Evolutionary conservation across 768 basidiomycete genomes (phyloP).

Genomic region (Cystofilobasidium macerans): DNA sequence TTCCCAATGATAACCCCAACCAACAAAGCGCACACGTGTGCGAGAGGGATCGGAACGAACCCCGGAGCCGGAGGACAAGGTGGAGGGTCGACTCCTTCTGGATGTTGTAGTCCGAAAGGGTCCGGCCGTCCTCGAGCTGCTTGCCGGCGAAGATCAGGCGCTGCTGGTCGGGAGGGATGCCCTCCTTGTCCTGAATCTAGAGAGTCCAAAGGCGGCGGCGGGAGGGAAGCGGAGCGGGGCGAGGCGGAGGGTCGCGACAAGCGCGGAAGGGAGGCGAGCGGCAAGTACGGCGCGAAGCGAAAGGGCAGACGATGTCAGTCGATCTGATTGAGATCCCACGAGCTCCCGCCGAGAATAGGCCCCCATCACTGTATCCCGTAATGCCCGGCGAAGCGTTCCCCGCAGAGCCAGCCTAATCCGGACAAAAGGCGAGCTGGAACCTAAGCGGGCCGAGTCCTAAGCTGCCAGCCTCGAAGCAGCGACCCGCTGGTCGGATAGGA

Average conservation of each 20-base stretch:
- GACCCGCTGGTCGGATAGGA: too few species aligned
- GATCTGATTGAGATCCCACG: too few species aligned
- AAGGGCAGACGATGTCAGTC: neutral
- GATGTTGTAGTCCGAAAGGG: constrained; percentile 29
- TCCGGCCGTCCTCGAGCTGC: constrained; percentile 35
- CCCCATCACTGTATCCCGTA: too few species aligned
- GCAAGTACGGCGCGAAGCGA: neutral
- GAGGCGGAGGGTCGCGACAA: neutral
- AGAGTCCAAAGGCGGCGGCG: neutral
- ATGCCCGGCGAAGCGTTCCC: too few species aligned
- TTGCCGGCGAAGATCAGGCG: constrained; percentile 47
- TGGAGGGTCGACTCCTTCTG: constrained; percentile 78
- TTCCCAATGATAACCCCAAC: neutral
- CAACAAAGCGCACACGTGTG: neutral
- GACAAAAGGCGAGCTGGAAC: too few species aligned
- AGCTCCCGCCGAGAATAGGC: too few species aligned
- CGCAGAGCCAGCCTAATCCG: too few species aligned
- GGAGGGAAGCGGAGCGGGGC: neutral
- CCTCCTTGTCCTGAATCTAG: constrained; percentile 42
- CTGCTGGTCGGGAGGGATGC: constrained; percentile 43
- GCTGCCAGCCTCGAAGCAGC: too few species aligned
- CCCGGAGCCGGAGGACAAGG: constrained; percentile 63
- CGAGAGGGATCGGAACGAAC: constrained; percentile 9
- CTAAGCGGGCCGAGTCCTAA: too few species aligned
- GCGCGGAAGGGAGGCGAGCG: neutral